Evolutionary conservation across 2,329 filamentous ascomycete genomes (phyloP).

Genomic region (Raffaelea arxii): DNA sequence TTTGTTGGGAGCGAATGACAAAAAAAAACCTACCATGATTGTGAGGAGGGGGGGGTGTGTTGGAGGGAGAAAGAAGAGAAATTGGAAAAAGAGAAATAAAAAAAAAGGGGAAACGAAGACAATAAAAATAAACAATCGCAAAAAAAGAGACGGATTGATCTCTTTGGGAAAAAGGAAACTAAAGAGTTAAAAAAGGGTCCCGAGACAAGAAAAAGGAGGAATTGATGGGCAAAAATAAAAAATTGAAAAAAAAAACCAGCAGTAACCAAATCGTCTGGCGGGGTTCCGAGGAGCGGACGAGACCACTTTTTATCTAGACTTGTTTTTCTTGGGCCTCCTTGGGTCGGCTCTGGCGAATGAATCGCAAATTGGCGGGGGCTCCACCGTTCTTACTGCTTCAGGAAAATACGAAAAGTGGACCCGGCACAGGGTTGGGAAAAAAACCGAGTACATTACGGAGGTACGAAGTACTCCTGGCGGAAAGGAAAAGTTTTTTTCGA

Average conservation of each 20-base stretch:
- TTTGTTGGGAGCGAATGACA: background rate
- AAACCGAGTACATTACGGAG: too few relatives aligned
- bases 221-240: background rate
- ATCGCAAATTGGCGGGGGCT: too few relatives aligned
- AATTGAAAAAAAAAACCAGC: slow-evolving; percentile 1
- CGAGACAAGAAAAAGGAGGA: background rate
- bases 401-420: too few relatives aligned
- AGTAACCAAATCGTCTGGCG: slow-evolving; percentile 4
- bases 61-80: background rate
- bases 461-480: too few relatives aligned
- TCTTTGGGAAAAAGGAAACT: background rate
- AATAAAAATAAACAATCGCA: background rate
- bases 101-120: background rate
- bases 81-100: background rate
- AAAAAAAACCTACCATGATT: slow-evolving; percentile 12
- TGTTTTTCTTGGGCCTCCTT: too few relatives aligned
- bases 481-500: too few relatives aligned
- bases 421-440: too few relatives aligned
- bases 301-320: slow-evolving; percentile 8
- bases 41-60: slow-evolving; percentile 7
- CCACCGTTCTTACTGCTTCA: too few relatives aligned
- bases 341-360: too few relatives aligned
- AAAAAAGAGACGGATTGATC: slow-evolving; percentile 1
- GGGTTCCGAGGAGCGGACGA: slow-evolving; percentile 11
- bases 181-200: background rate